These are phyloP conservation scores for Tricholoma bakamatsutake DNA, from an alignment of 768 basidiomycete genomes.

Conservation along the genomic window DNA sequence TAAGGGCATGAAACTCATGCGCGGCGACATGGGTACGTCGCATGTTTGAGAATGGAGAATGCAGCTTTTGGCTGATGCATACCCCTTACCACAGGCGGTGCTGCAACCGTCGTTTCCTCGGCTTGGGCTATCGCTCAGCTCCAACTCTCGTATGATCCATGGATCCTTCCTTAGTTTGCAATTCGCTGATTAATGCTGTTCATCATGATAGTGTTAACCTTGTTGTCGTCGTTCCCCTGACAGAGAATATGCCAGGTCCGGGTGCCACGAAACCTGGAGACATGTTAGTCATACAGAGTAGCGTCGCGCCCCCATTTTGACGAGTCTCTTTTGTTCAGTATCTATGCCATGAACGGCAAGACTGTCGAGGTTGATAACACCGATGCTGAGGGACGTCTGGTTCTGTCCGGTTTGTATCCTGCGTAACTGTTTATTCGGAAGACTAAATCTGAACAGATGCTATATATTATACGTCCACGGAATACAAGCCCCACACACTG, in stretches of 20 bases:
- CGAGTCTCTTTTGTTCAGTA: conserved; percentile 27
- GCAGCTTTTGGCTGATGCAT: background rate
- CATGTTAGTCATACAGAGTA: conserved; percentile 42
- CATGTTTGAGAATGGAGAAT: background rate
- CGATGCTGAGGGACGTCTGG: conserved; percentile 75
- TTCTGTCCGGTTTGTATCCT: conserved; percentile 54
- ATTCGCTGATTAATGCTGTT: background rate
- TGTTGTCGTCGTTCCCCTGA: conserved; percentile 65
- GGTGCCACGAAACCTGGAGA: conserved; percentile 80
- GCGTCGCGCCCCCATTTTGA: background rate
- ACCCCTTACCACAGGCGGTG: conserved; percentile 45
- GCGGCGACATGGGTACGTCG: conserved; percentile 74
- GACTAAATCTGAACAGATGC: conserved; percentile 45
- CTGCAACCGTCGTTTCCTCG: conserved; percentile 70
- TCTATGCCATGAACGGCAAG: conserved; percentile 88
- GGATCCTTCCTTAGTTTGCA: background rate
- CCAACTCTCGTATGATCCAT: conserved; percentile 59
- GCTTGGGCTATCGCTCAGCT: conserved; percentile 78
- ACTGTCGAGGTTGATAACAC: conserved; percentile 85
- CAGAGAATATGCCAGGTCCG: conserved; percentile 82
- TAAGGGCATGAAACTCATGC: conserved; percentile 80
- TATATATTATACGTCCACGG: conserved; percentile 73
- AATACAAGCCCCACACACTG: conserved; percentile 75
- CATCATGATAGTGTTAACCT: conserved; percentile 57
- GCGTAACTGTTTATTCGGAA: background rate